A percentile compares a stretch with the other conserved stretches of the same genome.
Evolutionary conservation across 2,329 filamentous ascomycete species (phyloP).

Genomic region (Aureobasidium sp.): DNA sequence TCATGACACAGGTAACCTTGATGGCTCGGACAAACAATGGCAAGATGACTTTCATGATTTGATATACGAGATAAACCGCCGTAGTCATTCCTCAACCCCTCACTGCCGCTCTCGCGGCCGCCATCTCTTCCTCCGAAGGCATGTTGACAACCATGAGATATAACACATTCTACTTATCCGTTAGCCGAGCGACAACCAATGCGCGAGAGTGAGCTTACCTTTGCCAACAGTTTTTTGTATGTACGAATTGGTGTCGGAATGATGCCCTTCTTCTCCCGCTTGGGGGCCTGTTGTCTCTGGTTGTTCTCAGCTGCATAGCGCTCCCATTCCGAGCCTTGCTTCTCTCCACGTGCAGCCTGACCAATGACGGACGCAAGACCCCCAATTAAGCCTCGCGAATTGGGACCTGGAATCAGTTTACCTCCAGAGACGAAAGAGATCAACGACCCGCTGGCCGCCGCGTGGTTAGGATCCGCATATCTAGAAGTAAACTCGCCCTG

Average conservation of each 20-base stretch:
- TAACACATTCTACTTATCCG: conserved; percentile 1
- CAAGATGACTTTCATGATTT: background rate
- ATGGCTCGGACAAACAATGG: background rate
- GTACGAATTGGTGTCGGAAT: background rate
- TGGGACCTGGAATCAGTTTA: background rate
- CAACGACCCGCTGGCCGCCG: conserved; percentile 43
- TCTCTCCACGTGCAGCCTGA: conserved; percentile 3
- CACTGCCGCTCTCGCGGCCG: background rate
- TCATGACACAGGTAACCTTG: background rate
- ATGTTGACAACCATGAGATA: conserved; percentile 15
- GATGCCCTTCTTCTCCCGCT: background rate
- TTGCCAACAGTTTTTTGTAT: conserved; percentile 3
- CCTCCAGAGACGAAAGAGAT: conserved; percentile 44
- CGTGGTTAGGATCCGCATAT: conserved; percentile 46
- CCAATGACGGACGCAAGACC: conserved; percentile 1
- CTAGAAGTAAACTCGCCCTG: conserved; percentile 31
- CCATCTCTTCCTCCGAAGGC: conserved; percentile 13
- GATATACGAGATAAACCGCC: background rate
- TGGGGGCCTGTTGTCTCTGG: background rate
- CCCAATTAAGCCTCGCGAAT: conserved; percentile 6
- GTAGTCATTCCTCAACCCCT: background rate
- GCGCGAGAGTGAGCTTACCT: background rate
- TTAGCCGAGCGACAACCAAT: background rate
- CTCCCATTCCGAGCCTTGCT: conserved; percentile 11
- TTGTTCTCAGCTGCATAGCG: background rate